These are phyloP conservation scores for Vigna angularis DNA, from an alignment of 306 rosid species.

Conservation along the genomic window DNA sequence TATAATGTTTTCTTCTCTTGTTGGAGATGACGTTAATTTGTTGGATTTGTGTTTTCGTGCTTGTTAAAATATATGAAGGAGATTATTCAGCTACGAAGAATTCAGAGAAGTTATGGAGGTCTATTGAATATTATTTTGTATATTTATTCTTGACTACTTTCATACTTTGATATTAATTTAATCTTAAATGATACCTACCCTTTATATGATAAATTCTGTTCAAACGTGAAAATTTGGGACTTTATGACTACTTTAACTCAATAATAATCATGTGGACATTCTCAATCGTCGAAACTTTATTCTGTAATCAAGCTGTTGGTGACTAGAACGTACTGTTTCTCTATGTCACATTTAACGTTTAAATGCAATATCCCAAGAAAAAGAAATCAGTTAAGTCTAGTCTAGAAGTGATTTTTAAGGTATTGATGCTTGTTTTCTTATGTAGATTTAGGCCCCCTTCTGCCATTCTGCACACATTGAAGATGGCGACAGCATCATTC, in stretches of 20 bases:
- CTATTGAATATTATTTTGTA: not conserved
- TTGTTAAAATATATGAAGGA: not conserved
- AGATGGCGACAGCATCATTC: conserved; percentile 79
- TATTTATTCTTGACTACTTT: not conserved
- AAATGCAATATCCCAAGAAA: not conserved
- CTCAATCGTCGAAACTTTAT: not conserved
- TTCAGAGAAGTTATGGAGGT: not conserved
- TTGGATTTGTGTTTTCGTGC: not conserved
- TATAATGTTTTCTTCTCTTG: conserved; percentile 5
- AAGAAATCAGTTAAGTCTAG: not conserved
- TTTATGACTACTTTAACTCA: not conserved
- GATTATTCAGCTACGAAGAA: not conserved
- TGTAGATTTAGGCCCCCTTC: conserved; percentile 51
- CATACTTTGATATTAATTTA: not conserved
- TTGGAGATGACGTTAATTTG: not conserved
- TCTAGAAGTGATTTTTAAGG: not conserved
- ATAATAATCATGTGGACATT: conserved; percentile 1
- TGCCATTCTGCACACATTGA: conserved; percentile 39
- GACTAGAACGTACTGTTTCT: conserved; percentile 11
- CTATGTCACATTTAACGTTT: not conserved
- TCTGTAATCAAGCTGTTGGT: not conserved
- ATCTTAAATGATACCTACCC: not conserved
- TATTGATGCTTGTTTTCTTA: conserved; percentile 37
- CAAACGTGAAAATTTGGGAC: not conserved
- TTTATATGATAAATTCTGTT: conserved; percentile 15